These are phyloP conservation scores for Daphne laureola DNA, from an alignment of 441 rosid genomes.

Conservation along the genomic window DNA sequence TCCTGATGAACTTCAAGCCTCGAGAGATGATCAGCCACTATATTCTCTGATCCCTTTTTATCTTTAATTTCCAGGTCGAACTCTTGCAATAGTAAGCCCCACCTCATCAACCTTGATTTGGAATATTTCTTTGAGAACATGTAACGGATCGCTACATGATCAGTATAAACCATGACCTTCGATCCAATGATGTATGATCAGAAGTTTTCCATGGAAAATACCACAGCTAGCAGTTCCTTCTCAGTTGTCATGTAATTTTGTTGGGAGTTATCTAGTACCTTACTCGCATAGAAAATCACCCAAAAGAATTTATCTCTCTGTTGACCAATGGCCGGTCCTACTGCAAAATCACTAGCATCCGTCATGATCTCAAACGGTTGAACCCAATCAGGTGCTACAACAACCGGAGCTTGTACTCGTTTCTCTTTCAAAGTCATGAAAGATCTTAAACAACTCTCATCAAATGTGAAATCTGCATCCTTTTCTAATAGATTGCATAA, in stretches of 20 bases:
- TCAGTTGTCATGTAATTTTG: background rate
- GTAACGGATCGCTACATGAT: background rate
- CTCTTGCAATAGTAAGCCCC: background rate
- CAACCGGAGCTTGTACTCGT: background rate
- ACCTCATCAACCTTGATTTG: background rate
- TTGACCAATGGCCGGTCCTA: background rate
- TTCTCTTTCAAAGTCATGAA: background rate
- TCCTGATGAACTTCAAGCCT: background rate
- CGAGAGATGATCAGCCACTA: background rate
- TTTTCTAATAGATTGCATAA: background rate
- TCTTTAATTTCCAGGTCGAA: slow-evolving; percentile 1
- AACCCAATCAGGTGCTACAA: background rate
- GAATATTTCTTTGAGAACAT: background rate
- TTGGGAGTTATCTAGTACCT: background rate
- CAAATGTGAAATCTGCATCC: background rate
- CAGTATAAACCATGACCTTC: background rate
- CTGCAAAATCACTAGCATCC: background rate
- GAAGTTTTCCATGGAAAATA: background rate
- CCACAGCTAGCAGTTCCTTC: background rate
- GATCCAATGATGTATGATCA: too few relatives aligned
- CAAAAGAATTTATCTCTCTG: background rate
- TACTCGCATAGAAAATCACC: background rate
- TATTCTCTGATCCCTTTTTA: background rate
- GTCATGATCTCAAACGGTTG: background rate
- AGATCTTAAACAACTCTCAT: background rate